A percentile compares a stretch with the other conserved stretches of the same genome.
phyloP scores from a whole-genome alignment of 306 rosid species.

The Canavalia ensiformis region DNA sequence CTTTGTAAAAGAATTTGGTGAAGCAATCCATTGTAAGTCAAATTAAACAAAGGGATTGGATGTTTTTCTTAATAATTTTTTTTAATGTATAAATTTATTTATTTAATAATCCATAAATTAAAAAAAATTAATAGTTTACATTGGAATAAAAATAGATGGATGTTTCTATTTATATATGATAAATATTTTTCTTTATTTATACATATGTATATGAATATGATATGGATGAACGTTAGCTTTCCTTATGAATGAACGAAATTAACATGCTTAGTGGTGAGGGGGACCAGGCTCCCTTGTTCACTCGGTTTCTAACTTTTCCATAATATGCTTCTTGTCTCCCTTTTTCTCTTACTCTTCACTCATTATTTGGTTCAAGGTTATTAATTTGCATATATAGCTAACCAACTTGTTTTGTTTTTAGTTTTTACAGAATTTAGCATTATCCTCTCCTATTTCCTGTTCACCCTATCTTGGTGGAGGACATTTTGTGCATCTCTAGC shows the following conservation, averaged over 20 bases:
- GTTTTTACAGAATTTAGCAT: conserved; percentile 8
- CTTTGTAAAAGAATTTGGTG: conserved; percentile 50
- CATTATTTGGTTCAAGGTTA: conserved; percentile 48
- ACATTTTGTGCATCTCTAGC: conserved; percentile 50
- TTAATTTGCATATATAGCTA: conserved; percentile 48
- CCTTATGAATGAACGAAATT: conserved; percentile 52
- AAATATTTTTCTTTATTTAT: too few species aligned
- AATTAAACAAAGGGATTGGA: conserved; percentile 46
- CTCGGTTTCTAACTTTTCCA: conserved; percentile 62
- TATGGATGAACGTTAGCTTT: conserved; percentile 51
- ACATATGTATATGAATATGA: too few species aligned
- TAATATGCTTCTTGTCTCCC: conserved; percentile 76
- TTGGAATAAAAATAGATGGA: too few species aligned
- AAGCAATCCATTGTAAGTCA: conserved; percentile 57
- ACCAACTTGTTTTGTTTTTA: conserved; percentile 23
- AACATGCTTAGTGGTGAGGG: conserved; percentile 71
- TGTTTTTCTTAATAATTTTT: conserved; percentile 42
- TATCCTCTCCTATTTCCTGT: conserved; percentile 29
- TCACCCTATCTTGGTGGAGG: conserved; percentile 29
- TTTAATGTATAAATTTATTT: too few species aligned
- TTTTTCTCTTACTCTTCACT: conserved; percentile 58
- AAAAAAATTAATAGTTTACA: too few species aligned
- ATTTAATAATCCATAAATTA: too few species aligned
- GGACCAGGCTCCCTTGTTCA: conserved; percentile 61
- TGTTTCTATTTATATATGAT: too few species aligned